Evolutionary conservation across 352 stramenopile genomes (phyloP).

Genomic region (Peronosclerospora sorghi): DNA sequence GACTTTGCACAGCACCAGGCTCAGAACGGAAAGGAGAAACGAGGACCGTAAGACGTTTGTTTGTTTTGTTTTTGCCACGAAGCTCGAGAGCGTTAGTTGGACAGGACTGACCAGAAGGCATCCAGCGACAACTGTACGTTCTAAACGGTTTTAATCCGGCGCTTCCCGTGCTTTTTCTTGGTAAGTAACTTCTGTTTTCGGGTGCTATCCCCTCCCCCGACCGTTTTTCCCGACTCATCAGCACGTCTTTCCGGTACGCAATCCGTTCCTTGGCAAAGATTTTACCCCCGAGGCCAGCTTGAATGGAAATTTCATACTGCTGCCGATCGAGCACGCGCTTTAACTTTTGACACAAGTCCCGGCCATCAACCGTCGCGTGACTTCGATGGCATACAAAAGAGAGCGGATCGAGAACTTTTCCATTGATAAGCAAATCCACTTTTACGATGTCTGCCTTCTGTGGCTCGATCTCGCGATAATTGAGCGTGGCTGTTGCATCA

Average conservation of each 20-base stretch:
- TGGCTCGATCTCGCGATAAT: slow-evolving; percentile 89
- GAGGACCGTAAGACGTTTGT: no score
- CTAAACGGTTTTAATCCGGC: slow-evolving; percentile 92
- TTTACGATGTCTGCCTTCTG: slow-evolving; percentile 91
- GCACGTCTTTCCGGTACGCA: slow-evolving; percentile 92
- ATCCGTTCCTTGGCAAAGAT: slow-evolving; percentile 96
- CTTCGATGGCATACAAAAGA: slow-evolving; percentile 94
- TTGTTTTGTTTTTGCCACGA: no score
- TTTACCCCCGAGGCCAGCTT: slow-evolving; percentile 92
- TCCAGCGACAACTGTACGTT: slow-evolving; percentile 95
- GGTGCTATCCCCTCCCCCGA: slow-evolving; percentile 94
- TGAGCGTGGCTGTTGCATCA: slow-evolving; percentile 65
- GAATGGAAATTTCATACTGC: slow-evolving; percentile 99
- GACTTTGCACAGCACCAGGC: no score
- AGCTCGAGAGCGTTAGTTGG: no score
- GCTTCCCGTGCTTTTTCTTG: slow-evolving; percentile 99
- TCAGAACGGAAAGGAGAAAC: no score
- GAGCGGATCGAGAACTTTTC: slow-evolving; percentile 91
- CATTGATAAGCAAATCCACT: slow-evolving; percentile 92
- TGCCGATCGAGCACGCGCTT: slow-evolving; percentile 94
- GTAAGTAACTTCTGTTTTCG: slow-evolving; percentile 99
- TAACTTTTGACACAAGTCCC: slow-evolving; percentile 90
- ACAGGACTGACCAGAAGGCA: slow-evolving; percentile 97
- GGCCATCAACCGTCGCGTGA: slow-evolving; percentile 64
- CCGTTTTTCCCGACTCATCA: slow-evolving; percentile 92